phyloP scores from a whole-genome alignment of 2,329 filamentous ascomycete species.

The Berkeleyomyces basicola region DNA sequence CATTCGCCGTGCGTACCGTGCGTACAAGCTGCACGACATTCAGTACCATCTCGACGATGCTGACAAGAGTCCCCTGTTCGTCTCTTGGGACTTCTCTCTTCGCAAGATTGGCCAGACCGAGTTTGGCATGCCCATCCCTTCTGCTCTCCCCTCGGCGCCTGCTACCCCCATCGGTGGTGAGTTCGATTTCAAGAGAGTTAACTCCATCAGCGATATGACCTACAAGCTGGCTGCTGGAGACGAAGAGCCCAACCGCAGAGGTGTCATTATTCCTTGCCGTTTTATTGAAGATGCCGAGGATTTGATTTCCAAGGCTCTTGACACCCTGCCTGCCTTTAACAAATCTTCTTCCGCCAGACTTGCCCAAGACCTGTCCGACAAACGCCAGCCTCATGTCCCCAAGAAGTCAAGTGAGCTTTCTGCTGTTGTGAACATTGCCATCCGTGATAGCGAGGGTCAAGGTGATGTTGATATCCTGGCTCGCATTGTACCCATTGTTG shows the following conservation, averaged over 20 bases:
- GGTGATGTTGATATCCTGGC: conserved; percentile 67
- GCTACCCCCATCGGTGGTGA: conserved; percentile 48
- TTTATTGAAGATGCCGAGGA: conserved; percentile 94
- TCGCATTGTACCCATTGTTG: conserved; percentile 60
- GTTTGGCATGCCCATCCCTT: conserved; percentile 65
- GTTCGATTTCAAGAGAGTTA: conserved; percentile 59
- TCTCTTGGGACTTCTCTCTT: conserved; percentile 92
- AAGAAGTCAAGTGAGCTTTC: conserved; percentile 61
- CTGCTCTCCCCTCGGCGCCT: conserved; percentile 71
- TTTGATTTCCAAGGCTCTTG: conserved; percentile 64
- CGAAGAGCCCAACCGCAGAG: conserved; percentile 69
- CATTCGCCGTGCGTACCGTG: conserved; percentile 88
- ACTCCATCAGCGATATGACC: conserved; percentile 93
- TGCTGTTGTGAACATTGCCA: conserved; percentile 80
- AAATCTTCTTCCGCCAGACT: conserved; percentile 38
- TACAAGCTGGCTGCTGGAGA: conserved; percentile 50
- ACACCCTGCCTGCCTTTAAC: conserved; percentile 51
- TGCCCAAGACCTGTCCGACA: conserved; percentile 56
- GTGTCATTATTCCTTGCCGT: conserved; percentile 83
- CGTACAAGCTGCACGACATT: conserved; percentile 78
- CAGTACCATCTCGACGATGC: conserved; percentile 79
- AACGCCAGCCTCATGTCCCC: conserved; percentile 44
- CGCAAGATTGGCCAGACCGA: conserved; percentile 86
- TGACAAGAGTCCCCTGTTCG: conserved; percentile 46
- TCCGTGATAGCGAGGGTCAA: conserved; percentile 70